Evolutionary conservation across 768 basidiomycete species (phyloP).

Genomic region (Termitomyces sp.): DNA sequence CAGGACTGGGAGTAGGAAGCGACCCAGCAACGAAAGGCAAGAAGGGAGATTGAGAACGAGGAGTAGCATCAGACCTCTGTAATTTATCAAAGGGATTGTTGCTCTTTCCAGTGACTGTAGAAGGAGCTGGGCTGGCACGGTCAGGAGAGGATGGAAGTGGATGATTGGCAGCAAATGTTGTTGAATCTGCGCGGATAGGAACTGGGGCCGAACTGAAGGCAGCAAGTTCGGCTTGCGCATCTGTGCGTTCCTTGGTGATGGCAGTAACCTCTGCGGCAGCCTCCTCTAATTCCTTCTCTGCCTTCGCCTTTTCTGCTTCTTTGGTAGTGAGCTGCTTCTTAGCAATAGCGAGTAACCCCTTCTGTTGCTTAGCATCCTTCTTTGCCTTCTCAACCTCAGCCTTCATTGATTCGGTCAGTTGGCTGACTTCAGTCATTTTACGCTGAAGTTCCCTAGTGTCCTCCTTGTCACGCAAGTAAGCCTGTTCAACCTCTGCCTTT

Average conservation of each 20-base stretch:
- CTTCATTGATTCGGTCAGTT: conserved; percentile 68
- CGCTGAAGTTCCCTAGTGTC: conserved; percentile 84
- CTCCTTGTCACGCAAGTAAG: conserved; percentile 88
- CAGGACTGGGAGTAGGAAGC: conserved; percentile 18
- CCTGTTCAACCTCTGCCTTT: conserved; percentile 87
- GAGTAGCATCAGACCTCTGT: conserved; percentile 40
- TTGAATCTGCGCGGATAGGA: conserved; percentile 36
- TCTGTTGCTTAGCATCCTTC: conserved; percentile 96
- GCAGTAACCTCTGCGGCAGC: conserved; percentile 50
- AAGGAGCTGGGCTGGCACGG: conserved; percentile 43
- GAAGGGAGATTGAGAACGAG: conserved; percentile 61
- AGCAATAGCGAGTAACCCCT: conserved; percentile 90
- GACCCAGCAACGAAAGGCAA: conserved; percentile 41
- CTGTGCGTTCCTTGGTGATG: conserved; percentile 52
- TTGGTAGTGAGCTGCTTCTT: conserved; percentile 89
- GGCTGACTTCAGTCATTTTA: conserved; percentile 76
- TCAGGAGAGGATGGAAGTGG: conserved; percentile 74
- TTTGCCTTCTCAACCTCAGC: conserved; percentile 79
- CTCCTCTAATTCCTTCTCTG: conserved; percentile 69
- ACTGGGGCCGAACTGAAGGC: conserved; percentile 19
- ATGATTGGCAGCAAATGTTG: conserved; percentile 62
- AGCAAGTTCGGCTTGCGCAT: conserved; percentile 48
- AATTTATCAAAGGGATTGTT: conserved; percentile 91
- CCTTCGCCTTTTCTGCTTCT: conserved; percentile 71
- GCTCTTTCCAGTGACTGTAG: conserved; percentile 52